These are phyloP conservation scores for Cenchrus purpureus DNA, from an alignment of 176 grass and related monocot species.

Conservation along the genomic window DNA sequence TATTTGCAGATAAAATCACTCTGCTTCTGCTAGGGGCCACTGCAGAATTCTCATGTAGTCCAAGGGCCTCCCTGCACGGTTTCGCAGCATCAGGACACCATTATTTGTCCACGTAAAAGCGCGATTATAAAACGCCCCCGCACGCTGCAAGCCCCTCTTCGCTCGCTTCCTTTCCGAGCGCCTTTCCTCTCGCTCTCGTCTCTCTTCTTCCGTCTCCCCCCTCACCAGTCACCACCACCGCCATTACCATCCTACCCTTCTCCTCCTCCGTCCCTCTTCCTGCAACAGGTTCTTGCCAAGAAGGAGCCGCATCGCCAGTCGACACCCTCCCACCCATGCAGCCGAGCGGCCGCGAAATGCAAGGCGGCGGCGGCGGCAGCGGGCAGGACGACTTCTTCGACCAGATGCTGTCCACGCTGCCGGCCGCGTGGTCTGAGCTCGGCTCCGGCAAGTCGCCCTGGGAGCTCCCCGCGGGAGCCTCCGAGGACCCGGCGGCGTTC, in stretches of 20 bases:
- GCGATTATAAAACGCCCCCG: slow-evolving; percentile 25
- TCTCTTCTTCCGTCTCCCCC: neutral
- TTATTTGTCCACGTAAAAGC: neutral
- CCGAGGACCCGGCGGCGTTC: slow-evolving; percentile 42
- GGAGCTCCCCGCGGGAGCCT: slow-evolving; percentile 52
- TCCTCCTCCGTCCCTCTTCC: neutral
- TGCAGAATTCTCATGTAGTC: neutral
- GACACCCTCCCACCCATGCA: slow-evolving; percentile 31
- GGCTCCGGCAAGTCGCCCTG: slow-evolving; percentile 64
- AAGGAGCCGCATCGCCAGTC: neutral
- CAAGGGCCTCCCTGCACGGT: neutral
- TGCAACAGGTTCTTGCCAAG: neutral
- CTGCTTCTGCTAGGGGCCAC: too few relatives aligned
- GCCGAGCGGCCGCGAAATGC: slow-evolving; percentile 57
- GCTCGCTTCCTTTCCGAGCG: slow-evolving; percentile 1
- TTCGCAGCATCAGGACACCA: neutral
- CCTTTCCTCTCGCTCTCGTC: slow-evolving; percentile 20
- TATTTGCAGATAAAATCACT: too few relatives aligned
- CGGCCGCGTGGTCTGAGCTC: slow-evolving; percentile 72
- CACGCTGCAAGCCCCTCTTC: neutral
- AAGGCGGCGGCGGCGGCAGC: slow-evolving; percentile 35
- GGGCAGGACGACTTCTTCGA: slow-evolving; percentile 91
- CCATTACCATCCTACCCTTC: neutral
- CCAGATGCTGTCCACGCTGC: slow-evolving; percentile 86
- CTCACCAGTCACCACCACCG: neutral